phyloP scores from a whole-genome alignment of 192 early-diverging fungal genomes.

The Coemansia sp. region DNA sequence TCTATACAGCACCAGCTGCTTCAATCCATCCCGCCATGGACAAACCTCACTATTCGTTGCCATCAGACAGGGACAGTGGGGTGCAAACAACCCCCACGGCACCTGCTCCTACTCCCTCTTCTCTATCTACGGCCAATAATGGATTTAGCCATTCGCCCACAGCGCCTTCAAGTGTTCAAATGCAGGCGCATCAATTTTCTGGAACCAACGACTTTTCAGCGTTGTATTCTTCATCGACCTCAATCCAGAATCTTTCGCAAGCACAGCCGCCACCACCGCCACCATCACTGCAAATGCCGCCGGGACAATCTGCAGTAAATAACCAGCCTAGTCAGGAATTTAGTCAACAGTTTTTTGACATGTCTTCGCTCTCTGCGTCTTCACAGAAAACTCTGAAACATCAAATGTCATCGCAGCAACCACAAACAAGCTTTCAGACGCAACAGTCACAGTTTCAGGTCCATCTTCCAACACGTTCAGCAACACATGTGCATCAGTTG shows the following conservation, averaged over 20 bases:
- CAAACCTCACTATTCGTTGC: background rate
- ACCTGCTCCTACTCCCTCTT: background rate
- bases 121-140: background rate
- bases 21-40: slow-evolving; percentile 1
- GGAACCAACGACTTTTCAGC: background rate
- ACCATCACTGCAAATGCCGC: background rate
- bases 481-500: no score
- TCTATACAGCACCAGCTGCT: slow-evolving; percentile 9
- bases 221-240: slow-evolving; percentile 4
- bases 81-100: slow-evolving; percentile 3
- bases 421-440: background rate
- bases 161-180: background rate
- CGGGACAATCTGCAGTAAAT: no score
- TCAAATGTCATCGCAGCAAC: no score
- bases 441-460: slow-evolving; percentile 5
- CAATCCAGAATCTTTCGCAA: background rate
- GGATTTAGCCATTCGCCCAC: background rate
- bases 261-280: background rate
- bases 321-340: no score
- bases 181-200: background rate
- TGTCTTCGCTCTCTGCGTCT: no score
- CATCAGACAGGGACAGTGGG: slow-evolving; percentile 3
- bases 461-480: background rate
- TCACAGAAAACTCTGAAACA: background rate
- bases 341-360: no score